Conservation (phyloP, 441 rosid species). For the Iberis amara region DNA sequence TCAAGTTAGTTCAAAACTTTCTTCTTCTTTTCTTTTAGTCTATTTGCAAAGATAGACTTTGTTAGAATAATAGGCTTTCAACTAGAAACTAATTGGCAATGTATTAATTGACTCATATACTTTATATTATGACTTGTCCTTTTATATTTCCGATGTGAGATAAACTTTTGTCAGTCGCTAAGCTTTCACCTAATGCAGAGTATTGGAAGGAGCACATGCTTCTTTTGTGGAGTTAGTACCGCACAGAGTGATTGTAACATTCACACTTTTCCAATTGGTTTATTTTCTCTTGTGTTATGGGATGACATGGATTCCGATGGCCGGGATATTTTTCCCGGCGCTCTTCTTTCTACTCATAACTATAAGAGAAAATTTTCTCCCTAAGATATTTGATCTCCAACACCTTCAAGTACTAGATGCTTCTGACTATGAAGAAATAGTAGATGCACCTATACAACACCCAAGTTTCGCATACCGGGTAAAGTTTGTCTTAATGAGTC, state of each 20-base stretch:
- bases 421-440: constrained; percentile 66
- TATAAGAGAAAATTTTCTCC: constrained; percentile 60
- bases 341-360: constrained; percentile 58
- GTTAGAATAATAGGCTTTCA: neutral
- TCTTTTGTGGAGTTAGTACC: constrained; percentile 74
- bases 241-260: constrained; percentile 44
- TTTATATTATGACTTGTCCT: no score
- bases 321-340: constrained; percentile 64
- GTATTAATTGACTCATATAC: no score
- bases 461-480: constrained; percentile 44
- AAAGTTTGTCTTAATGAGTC: neutral
- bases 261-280: constrained; percentile 56
- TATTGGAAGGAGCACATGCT: constrained; percentile 61
- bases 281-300: constrained; percentile 69
- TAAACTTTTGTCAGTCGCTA: neutral
- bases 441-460: constrained; percentile 37
- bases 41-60: no score
- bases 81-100: no score
- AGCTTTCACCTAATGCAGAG: constrained; percentile 37
- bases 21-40: neutral
- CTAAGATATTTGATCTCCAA: constrained; percentile 42
- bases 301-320: constrained; percentile 79
- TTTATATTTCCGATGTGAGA: no score
- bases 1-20: constrained; percentile 37
- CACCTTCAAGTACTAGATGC: constrained; percentile 75